Evolutionary conservation across 192 early-diverging fungal species (phyloP), one percentile per base, ranked within the genome.

Genomic region (Backusella macrospora): DNA sequence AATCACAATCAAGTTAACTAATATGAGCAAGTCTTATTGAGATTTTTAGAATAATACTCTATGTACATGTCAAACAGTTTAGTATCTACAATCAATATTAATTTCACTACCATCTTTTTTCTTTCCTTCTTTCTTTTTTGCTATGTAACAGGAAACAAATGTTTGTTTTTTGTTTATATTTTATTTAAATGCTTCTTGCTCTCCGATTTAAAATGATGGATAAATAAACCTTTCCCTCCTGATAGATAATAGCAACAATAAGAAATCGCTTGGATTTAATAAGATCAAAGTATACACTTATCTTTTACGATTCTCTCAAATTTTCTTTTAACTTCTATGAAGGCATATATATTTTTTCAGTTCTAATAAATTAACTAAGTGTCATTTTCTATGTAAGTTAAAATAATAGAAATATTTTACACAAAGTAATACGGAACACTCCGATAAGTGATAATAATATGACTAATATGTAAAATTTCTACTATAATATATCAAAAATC

Each of bases 181-280:
- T 59, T 14, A 59, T 59, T 59, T 59, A 23, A 23, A 59, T 26
- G 52, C 13, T 59, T 59, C 52, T 59, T 2, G 52, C 52, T 59
- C 52, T 59, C 52, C 52, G 52, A 59, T 59, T 59, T 26, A 59
- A 59, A 49, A 26, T 59, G 52, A 59, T 59, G 52, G 52, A 59
- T 59, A 59, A 59, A 59, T 59, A 59, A 26, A 59, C 52, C 26
- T 59, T 59, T 59, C 26, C 23, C 21, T 59, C 1, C 52, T 21
- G 52, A 59, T 59, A 59, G 52, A 59, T 59, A 59, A 26, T 21
- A 23, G 13, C 21, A 59, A 59, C 4, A 59, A 59, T 23, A 59
- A 23, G 52, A 59, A 59, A 59, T 0, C 52, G 16, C 5, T 26
- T 55, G 3, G 52, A 55, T 55, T 21, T 55, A 55, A 4, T 55